Base-by-base conservation (phyloP, 495 filamentous ascomycete species). In the Sporormia fimetaria region DNA sequence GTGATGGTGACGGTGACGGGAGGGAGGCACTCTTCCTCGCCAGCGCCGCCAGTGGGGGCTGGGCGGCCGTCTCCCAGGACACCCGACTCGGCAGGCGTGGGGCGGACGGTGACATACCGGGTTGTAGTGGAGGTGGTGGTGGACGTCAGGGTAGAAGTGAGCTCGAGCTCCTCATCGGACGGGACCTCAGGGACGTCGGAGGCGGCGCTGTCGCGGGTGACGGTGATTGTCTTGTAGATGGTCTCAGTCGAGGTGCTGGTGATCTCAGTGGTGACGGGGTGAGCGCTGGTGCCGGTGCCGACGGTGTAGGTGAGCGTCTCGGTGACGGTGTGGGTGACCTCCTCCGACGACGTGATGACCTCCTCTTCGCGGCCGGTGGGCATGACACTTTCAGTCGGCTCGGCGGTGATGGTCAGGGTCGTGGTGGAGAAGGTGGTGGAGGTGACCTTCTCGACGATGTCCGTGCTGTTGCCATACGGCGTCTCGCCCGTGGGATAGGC, bases 151-250 rank as follows among this genome's bases (percentile, higher is more conserved):
- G 25, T 27, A n/a, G 7, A 7, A 27, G 25, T 27, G 25, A 27
- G 26, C 12, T 37, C 34, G 15, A 22, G 6, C 8, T 7, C 34
- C 2, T 11, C 31, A 11, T 18, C 31, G 4, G n/a, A 11, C 29
- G 6, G 29, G 6, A 7, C 29, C 10, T 10, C 5, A 16, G 31
- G 16, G 31, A 16, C 3, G 14, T 20, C 31, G 14, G 31, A 18
- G 4, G 21, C 16, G 4, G 12, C 10, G 16, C 11, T 18, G 12
- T 14, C 4, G 16, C 10, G 15, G 29, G 49, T 53, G 23, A 44
- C 15, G 40, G 44, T 40, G 34, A 53, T 34, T 23, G 49, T 53
- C 45, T 53, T 41, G 44, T 38, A 42, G 17, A 48, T 26, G 29
- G 44, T 48, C 39, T 45, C 37, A 14, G 35, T 44, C 2, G 33